Conservation (phyloP, 345 rosid genomes). For the Rhodamnia rubescens region DNA sequence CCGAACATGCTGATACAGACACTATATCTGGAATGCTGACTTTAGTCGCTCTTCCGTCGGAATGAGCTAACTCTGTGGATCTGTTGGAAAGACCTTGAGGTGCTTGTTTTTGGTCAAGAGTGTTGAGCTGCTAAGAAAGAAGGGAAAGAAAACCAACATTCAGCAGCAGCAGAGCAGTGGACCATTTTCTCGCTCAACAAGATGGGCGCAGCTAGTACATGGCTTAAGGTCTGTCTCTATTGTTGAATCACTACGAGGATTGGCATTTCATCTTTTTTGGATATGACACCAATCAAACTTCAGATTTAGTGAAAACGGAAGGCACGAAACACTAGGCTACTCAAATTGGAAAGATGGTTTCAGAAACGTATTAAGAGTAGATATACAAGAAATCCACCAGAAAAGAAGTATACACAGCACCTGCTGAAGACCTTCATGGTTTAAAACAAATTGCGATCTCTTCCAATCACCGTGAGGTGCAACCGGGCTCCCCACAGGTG, state of each 20-base stretch:
- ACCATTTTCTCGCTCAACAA: neutral
- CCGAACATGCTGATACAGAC: constrained; percentile 83
- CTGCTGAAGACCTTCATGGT: constrained; percentile 86
- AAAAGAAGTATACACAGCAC: constrained; percentile 15
- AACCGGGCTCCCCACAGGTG: constrained; percentile 58
- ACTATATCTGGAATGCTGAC: constrained; percentile 66
- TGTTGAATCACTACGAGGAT: neutral
- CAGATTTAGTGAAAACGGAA: neutral
- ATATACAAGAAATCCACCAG: neutral
- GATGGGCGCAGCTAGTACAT: neutral
- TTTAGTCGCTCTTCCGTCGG: constrained; percentile 49
- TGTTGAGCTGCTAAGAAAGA: constrained; percentile 27
- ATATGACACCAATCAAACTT: neutral
- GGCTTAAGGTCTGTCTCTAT: neutral
- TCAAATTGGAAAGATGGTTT: neutral
- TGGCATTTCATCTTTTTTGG: neutral
- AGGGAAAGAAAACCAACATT: neutral
- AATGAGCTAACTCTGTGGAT: constrained; percentile 21
- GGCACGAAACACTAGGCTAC: neutral
- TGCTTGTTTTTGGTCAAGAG: constrained; percentile 47
- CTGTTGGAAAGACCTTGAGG: constrained; percentile 49
- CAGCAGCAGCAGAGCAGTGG: neutral
- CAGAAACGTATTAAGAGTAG: neutral
- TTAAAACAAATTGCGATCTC: constrained; percentile 59
- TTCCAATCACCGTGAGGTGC: constrained; percentile 97